A percentile compares a stretch with the other conserved stretches of the same genome.
Evolutionary conservation across 2,329 filamentous ascomycete species (phyloP).

Genomic region (Venturia nashicola): DNA sequence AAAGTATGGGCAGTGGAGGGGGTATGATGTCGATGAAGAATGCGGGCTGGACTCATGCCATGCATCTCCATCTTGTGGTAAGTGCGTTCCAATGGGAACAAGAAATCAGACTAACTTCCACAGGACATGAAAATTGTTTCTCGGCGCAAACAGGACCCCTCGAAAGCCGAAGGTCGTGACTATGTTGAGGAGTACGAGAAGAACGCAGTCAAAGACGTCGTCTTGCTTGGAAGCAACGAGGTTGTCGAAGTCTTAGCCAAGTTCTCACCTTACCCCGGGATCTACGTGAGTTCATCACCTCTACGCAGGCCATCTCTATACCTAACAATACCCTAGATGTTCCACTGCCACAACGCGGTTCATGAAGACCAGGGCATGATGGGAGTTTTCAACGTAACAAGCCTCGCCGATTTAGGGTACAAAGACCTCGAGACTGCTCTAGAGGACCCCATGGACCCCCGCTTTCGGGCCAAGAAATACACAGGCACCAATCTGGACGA

Average conservation of each 20-base stretch:
- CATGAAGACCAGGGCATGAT: constrained; percentile 24
- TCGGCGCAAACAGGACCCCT: constrained; percentile 4
- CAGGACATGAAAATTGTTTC: constrained; percentile 9
- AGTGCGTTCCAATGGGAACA: background rate
- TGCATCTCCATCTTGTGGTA: constrained; percentile 8
- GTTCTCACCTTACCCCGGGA: constrained; percentile 2
- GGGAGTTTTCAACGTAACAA: constrained; percentile 17
- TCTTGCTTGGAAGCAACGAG: constrained; percentile 8
- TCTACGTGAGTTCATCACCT: background rate
- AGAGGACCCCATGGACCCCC: constrained; percentile 6
- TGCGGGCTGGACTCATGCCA: background rate
- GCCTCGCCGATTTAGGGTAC: constrained; percentile 14
- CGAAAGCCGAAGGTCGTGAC: constrained; percentile 1
- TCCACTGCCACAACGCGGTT: constrained; percentile 20
- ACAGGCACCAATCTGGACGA: constrained; percentile 5
- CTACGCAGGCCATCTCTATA: no score
- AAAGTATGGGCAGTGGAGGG: background rate
- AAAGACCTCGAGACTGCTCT: constrained; percentile 5
- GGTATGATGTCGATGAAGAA: background rate
- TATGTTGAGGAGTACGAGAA: constrained; percentile 6
- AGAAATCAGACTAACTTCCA: background rate
- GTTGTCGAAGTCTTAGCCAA: constrained; percentile 7
- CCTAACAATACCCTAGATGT: background rate
- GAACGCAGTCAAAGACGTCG: constrained; percentile 3
- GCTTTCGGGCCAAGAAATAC: background rate